Conservation (phyloP, 768 basidiomycete species). For the Panaeolus cyanescens region DNA sequence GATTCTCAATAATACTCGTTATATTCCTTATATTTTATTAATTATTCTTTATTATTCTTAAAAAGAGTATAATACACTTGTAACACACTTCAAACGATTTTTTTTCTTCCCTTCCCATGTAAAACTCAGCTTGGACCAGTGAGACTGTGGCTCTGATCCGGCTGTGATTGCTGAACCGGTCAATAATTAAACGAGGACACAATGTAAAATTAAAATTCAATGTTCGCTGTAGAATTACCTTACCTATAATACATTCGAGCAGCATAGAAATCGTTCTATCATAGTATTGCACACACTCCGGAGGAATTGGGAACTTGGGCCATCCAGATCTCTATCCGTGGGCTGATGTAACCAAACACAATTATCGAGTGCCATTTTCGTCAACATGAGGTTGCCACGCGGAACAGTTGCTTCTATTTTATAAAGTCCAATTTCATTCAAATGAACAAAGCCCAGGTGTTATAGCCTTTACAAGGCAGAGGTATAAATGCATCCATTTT, state of each 20-base stretch:
- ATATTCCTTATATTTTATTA: not conserved
- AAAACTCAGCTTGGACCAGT: not conserved
- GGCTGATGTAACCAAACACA: not conserved
- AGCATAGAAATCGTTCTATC: not conserved
- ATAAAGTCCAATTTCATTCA: not conserved
- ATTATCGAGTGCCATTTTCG: not conserved
- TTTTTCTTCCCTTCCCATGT: not conserved
- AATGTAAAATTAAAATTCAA: not conserved
- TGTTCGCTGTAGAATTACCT: not conserved
- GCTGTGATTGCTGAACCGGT: not conserved
- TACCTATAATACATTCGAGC: not conserved
- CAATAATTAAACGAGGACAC: not conserved
- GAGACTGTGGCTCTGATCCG: not conserved
- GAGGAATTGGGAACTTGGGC: not conserved
- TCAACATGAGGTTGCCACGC: constrained; percentile 2
- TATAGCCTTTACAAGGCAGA: too few relatives aligned
- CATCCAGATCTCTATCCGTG: not conserved
- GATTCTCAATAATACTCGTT: not conserved
- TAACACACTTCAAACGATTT: not conserved
- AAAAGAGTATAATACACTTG: not conserved
- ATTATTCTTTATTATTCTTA: not conserved
- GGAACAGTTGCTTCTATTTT: not conserved
- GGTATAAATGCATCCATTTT: too few relatives aligned
- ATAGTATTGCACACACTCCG: not conserved
- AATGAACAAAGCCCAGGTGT: not conserved